Base-by-base conservation (phyloP, 257 asterid species). In the Solanum tacnaense region DNA sequence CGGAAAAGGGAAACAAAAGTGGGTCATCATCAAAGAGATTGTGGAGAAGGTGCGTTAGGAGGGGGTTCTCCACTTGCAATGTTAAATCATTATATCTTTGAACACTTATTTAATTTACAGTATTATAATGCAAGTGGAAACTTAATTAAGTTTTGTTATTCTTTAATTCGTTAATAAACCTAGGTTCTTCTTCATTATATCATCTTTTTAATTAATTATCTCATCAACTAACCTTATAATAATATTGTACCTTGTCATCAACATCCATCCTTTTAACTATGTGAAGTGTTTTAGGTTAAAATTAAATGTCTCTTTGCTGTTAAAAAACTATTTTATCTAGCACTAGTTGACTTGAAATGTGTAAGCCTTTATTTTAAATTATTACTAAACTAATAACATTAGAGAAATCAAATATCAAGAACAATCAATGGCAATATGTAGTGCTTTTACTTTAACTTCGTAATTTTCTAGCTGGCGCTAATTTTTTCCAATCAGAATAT, bases 61-160 rank as follows among this genome's bases (percentile, higher is more conserved):
- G 92, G 90, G 88, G 89, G 86, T 83, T 91, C 87, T 91, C 92
- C 93, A 91, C 93, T 91, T 44, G 88, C 86, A 86, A 88, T 89
- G 46, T 79, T 70, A 68, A 89, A 91, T 91, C 87, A 89, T 91
- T 88, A 88, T 73, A 78, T 18, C 91, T 89, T 91, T 87, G 91
- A 89, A 91, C 46, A 74, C 91, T 89, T 86, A 83, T 85, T 87
- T 29, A 68, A 13, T 68, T 68, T 27, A 13, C 1, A 70, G 72
- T 85, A 87, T 87, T 78, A 88, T 91, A 89, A 88, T 89, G 86
- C 86, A 87, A 90, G 89, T 93, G 91, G 93, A 93, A 88, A 76
- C n/a, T 91, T 70, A 71, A 68, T 27, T 68, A 83, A 31, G 84
- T 70, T 76, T 83, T 84, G 81, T 15, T 70, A 49, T 75, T 83